Evolutionary conservation across 345 rosid species (phyloP).

Genomic region (Eucalyptus sp.): DNA sequence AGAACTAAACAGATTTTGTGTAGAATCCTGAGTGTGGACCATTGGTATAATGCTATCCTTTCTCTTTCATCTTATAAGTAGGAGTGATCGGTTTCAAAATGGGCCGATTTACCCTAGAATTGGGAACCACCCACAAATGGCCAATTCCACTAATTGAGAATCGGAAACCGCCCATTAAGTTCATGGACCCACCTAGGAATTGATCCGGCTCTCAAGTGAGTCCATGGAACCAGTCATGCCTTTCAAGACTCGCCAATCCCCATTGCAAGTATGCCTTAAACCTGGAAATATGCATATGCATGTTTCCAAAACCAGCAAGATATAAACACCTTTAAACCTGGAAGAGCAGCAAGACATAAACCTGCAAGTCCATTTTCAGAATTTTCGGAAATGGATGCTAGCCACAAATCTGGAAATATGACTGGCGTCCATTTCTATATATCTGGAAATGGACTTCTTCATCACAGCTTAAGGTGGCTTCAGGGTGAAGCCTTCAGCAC

Average conservation of each 20-base stretch:
- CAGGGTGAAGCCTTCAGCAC: background rate
- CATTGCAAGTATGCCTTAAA: background rate
- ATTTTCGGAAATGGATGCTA: background rate
- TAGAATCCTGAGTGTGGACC: too few species aligned
- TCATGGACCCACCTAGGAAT: too few species aligned
- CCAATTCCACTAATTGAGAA: too few species aligned
- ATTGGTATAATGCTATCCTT: too few species aligned
- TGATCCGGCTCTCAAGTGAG: accelerated
- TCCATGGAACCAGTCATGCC: too few species aligned
- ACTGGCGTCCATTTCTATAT: background rate
- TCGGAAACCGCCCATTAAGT: too few species aligned
- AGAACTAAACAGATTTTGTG: too few species aligned
- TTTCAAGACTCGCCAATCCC: too few species aligned
- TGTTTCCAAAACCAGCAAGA: background rate
- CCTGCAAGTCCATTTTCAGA: background rate
- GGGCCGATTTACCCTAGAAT: accelerated
- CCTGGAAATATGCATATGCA: background rate
- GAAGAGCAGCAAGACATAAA: background rate
- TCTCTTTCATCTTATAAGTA: too few species aligned
- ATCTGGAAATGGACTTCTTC: background rate
- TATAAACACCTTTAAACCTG: background rate
- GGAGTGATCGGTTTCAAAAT: too few species aligned
- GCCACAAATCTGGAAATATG: background rate
- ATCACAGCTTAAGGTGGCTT: background rate
- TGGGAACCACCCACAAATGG: too few species aligned